These are phyloP conservation scores for Boletus barrowsii DNA, from an alignment of 768 basidiomycete species.

Conservation along the genomic window DNA sequence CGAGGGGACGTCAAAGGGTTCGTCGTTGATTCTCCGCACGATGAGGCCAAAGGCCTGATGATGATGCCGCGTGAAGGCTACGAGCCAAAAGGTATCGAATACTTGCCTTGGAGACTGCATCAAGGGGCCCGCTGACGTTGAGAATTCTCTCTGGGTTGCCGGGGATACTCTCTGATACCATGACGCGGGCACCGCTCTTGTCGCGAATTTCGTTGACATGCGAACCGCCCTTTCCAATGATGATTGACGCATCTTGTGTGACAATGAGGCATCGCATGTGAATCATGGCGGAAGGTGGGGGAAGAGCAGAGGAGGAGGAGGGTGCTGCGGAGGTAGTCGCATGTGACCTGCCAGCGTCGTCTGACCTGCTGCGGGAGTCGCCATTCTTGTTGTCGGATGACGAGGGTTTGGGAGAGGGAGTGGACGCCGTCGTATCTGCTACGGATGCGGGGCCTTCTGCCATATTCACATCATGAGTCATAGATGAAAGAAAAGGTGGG, in stretches of 20 bases:
- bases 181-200: conserved; percentile 93
- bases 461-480: conserved; percentile 63
- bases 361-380: conserved; percentile 33
- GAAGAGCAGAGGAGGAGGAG: conserved; percentile 44
- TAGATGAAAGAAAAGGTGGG: conserved; percentile 37
- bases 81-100: background rate
- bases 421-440: conserved; percentile 50
- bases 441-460: conserved; percentile 40
- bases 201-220: conserved; percentile 99
- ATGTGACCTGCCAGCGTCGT: conserved; percentile 38
- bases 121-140: conserved; percentile 93
- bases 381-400: conserved; percentile 44
- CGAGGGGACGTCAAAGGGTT: conserved; percentile 96
- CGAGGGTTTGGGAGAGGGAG: conserved; percentile 52
- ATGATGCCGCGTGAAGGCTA: background rate
- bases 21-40: conserved; percentile 97
- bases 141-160: conserved; percentile 99
- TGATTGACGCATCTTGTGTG: conserved; percentile 98
- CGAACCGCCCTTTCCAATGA: conserved; percentile 92
- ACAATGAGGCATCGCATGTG: conserved; percentile 99
- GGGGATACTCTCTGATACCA: conserved; percentile 97
- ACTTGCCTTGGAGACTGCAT: conserved; percentile 95
- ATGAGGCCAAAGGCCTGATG: conserved; percentile 95
- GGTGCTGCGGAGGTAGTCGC: conserved; percentile 47
- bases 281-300: conserved; percentile 77